Conservation (phyloP, 225 moss, liverwort and hornwort genomes). For the Straminergon stramineum region DNA sequence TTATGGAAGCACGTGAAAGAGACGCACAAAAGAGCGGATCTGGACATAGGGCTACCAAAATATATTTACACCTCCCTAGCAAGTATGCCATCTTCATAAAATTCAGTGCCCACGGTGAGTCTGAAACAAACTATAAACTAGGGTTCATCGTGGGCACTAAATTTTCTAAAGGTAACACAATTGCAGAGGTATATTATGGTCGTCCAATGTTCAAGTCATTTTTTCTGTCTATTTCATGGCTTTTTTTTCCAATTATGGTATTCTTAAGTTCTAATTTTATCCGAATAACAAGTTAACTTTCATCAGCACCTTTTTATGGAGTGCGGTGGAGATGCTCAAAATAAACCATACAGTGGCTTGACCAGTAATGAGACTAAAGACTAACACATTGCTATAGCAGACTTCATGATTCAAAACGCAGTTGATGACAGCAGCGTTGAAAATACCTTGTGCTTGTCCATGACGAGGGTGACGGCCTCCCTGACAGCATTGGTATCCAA, state of each 20-base stretch:
- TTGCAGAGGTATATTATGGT: background rate
- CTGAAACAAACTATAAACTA: background rate
- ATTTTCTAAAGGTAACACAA: background rate
- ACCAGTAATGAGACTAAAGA: background rate
- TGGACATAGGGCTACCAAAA: background rate
- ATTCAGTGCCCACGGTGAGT: background rate
- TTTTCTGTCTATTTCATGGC: background rate
- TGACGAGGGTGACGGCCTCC: conserved; percentile 51
- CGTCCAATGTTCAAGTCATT: background rate
- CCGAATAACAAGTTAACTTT: too few relatives aligned
- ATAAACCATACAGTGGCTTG: background rate
- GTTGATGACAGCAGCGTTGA: background rate
- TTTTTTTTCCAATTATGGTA: background rate
- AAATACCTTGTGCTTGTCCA: conserved; percentile 54
- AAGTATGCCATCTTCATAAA: background rate
- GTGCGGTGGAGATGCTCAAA: background rate
- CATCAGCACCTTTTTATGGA: background rate
- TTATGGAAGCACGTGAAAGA: background rate
- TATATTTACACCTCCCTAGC: background rate
- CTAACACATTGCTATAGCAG: background rate
- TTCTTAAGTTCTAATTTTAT: background rate
- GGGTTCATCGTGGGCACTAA: background rate
- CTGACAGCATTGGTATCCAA: conserved; percentile 51
- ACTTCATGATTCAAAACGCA: background rate
- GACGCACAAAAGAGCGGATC: background rate